Percentiles rank a stretch among this genome's conserved stretches.
These are phyloP conservation scores for Cantharellus cinnabarinus DNA, from an alignment of 768 basidiomycete species.

Conservation along the genomic window DNA sequence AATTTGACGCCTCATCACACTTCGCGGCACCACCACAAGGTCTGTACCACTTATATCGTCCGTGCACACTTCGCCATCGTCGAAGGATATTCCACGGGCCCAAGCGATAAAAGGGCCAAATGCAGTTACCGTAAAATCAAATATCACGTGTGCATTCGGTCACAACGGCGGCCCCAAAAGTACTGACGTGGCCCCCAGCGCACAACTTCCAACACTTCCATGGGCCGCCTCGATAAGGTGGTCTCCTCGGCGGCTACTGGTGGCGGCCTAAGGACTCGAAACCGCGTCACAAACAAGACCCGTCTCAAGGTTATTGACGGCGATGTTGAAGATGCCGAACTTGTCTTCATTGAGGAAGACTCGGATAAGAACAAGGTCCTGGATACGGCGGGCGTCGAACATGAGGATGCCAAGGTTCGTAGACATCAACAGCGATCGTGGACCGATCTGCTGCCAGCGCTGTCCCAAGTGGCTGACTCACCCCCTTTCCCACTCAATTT, in stretches of 20 bases:
- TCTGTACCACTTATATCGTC: too few relatives aligned
- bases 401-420: slow-evolving; percentile 86
- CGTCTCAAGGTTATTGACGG: slow-evolving; percentile 70
- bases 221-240: slow-evolving; percentile 1
- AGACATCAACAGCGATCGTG: slow-evolving; percentile 5
- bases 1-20: too few relatives aligned
- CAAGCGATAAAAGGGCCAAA: too few relatives aligned
- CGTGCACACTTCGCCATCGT: too few relatives aligned
- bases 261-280: slow-evolving; percentile 13
- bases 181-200: background rate
- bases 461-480: background rate
- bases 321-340: slow-evolving; percentile 57
- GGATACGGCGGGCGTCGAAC: slow-evolving; percentile 71
- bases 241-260: background rate
- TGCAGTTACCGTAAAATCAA: too few relatives aligned
- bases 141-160: too few relatives aligned
- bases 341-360: slow-evolving; percentile 59
- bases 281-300: slow-evolving; percentile 84
- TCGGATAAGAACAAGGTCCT: slow-evolving; percentile 68
- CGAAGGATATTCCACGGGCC: too few relatives aligned
- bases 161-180: too few relatives aligned
- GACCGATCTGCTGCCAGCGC: slow-evolving; percentile 13
- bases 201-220: background rate
- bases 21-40: too few relatives aligned
- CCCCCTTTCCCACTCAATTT: slow-evolving; percentile 1